phyloP scores from a whole-genome alignment of 805 yeast genomes.

The Saccharomyces jurei region DNA sequence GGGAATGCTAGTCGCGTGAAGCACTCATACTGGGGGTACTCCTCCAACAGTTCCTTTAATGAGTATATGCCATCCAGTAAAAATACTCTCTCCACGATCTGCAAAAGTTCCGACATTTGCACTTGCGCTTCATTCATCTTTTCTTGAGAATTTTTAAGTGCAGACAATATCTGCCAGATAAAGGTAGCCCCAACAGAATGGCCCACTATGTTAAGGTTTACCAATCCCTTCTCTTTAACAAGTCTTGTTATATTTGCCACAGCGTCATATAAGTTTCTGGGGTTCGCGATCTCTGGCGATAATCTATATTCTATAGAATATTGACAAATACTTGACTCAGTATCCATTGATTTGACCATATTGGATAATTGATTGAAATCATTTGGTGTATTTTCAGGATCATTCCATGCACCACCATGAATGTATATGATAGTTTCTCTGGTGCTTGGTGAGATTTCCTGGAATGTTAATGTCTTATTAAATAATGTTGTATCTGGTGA shows the following conservation, averaged over 20 bases:
- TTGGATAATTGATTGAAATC: conserved; percentile 39
- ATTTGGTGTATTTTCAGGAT: conserved; percentile 48
- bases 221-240: conserved; percentile 17
- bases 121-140: not conserved
- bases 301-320: conserved; percentile 54
- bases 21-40: conserved; percentile 49
- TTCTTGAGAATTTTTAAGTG: conserved; percentile 1
- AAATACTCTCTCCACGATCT: conserved; percentile 21
- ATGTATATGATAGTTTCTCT: conserved; percentile 39
- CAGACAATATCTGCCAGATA: conserved; percentile 41
- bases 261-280: conserved; percentile 53
- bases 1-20: conserved; percentile 57
- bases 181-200: conserved; percentile 80
- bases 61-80: conserved; percentile 69
- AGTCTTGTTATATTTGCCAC: conserved; percentile 33
- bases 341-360: conserved; percentile 9
- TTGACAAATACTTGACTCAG: conserved; percentile 3
- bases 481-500: conserved; percentile 1
- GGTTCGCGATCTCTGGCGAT: conserved; percentile 55
- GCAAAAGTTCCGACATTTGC: conserved; percentile 1
- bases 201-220: conserved; percentile 41
- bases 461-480: conserved; percentile 10
- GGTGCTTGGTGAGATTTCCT: not conserved
- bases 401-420: conserved; percentile 92
- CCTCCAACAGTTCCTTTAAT: conserved; percentile 41